Conservation (phyloP, 805 yeast genomes). For the Zygotorulaspora florentina region DNA sequence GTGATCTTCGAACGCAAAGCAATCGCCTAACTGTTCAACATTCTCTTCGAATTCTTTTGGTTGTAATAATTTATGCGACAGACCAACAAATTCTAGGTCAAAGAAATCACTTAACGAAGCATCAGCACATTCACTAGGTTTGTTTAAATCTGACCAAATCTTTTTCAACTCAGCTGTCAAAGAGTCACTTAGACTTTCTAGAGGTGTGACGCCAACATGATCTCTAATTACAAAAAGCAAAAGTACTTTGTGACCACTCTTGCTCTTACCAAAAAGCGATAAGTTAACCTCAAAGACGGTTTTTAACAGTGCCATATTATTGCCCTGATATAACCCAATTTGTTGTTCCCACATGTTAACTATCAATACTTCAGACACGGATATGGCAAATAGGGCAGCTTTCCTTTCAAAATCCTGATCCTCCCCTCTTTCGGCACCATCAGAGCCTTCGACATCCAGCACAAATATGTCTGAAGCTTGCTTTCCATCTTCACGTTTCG, state of each 20-base stretch:
- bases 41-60: slow-evolving; percentile 63
- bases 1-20: slow-evolving; percentile 40
- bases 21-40: slow-evolving; percentile 59
- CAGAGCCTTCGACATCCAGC: slow-evolving; percentile 98
- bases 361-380: slow-evolving; percentile 86
- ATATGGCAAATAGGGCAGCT: slow-evolving; percentile 89
- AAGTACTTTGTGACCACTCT: slow-evolving; percentile 54
- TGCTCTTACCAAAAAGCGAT: slow-evolving; percentile 68
- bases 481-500: slow-evolving; percentile 9
- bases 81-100: slow-evolving; percentile 73
- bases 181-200: slow-evolving; percentile 64
- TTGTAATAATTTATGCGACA: slow-evolving; percentile 82
- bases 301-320: slow-evolving; percentile 90
- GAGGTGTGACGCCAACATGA: slow-evolving; percentile 82
- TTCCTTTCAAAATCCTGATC: slow-evolving; percentile 98
- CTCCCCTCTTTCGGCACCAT: slow-evolving; percentile 96
- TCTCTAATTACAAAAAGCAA: slow-evolving; percentile 88
- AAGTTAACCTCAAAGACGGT: slow-evolving; percentile 96
- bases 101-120: slow-evolving; percentile 69
- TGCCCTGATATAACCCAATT: slow-evolving; percentile 95
- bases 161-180: slow-evolving; percentile 64
- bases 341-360: slow-evolving; percentile 97
- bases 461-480: slow-evolving; percentile 53
- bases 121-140: slow-evolving; percentile 60
- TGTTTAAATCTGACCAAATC: slow-evolving; percentile 74